These are phyloP conservation scores for Cyanodermella asteris DNA, from an alignment of 2,329 filamentous ascomycete species.

Conservation along the genomic window DNA sequence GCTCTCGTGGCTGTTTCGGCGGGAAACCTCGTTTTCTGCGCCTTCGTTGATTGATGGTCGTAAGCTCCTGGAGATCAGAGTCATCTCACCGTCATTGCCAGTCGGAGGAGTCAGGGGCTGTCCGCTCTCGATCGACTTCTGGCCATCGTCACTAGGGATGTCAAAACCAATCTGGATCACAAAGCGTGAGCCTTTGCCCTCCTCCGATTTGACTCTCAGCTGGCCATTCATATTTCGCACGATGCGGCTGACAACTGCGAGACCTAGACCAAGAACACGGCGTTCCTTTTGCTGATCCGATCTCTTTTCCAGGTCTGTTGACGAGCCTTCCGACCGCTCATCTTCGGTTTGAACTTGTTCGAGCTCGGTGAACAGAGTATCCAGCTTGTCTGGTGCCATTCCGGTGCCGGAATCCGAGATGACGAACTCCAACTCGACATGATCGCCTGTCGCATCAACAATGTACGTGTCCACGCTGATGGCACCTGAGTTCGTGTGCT, in stretches of 20 bases:
- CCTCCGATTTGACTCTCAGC: slow-evolving; percentile 60
- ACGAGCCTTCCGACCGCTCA: slow-evolving; percentile 37
- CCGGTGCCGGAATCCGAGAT: slow-evolving; percentile 55
- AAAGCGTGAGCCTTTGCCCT: slow-evolving; percentile 63
- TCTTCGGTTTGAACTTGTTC: slow-evolving; percentile 44
- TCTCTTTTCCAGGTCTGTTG: slow-evolving; percentile 16
- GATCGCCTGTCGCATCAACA: slow-evolving; percentile 22
- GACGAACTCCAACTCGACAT: slow-evolving; percentile 49
- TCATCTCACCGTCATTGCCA: slow-evolving; percentile 16
- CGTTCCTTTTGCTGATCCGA: slow-evolving; percentile 14
- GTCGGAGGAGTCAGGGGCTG: slow-evolving; percentile 13
- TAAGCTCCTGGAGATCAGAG: too few species aligned
- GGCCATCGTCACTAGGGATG: slow-evolving; percentile 25
- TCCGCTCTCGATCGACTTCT: slow-evolving; percentile 10
- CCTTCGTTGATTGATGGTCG: too few species aligned
- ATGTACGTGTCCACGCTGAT: slow-evolving; percentile 52
- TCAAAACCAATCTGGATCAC: slow-evolving; percentile 59
- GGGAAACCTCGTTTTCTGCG: slow-evolving; percentile 6
- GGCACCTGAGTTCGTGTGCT: slow-evolving; percentile 47
- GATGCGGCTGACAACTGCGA: slow-evolving; percentile 73
- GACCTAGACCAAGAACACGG: slow-evolving; percentile 46
- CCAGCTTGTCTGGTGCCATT: slow-evolving; percentile 34
- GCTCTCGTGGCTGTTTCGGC: slow-evolving; percentile 15
- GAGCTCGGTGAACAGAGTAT: slow-evolving; percentile 37
- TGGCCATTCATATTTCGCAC: slow-evolving; percentile 84